phyloP scores from a whole-genome alignment of 2,329 filamentous ascomycete genomes.

The Colletotrichum scovillei region DNA sequence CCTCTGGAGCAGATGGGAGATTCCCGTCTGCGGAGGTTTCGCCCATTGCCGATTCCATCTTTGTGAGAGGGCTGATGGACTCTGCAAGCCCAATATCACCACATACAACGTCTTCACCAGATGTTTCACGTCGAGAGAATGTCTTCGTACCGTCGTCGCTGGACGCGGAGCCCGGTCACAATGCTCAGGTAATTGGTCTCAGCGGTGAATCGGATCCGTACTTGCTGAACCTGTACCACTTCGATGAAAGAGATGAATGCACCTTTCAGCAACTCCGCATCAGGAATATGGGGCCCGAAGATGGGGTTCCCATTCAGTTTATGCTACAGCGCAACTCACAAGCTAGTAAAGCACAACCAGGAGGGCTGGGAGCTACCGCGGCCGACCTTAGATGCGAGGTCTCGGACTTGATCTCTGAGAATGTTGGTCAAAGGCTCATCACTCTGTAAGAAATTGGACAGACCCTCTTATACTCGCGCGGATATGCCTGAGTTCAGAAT shows the following conservation, averaged over 20 bases:
- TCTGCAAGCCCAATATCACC: background rate
- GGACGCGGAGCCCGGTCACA: slow-evolving; percentile 11
- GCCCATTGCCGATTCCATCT: background rate
- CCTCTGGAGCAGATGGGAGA: background rate
- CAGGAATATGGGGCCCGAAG: slow-evolving; percentile 18
- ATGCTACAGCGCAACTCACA: slow-evolving; percentile 26
- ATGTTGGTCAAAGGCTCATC: slow-evolving; percentile 15
- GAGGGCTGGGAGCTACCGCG: background rate
- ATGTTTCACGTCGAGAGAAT: background rate
- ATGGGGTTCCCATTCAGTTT: slow-evolving; percentile 22
- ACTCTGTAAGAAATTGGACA: slow-evolving; percentile 1
- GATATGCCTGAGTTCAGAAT: background rate
- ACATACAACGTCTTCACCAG: background rate
- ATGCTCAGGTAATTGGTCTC: slow-evolving; percentile 25
- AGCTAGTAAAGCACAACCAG: slow-evolving; percentile 20
- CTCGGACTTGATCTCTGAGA: slow-evolving; percentile 8
- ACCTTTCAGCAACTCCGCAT: slow-evolving; percentile 22
- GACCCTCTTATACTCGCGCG: background rate
- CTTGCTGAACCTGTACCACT: slow-evolving; percentile 16
- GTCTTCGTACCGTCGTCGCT: background rate
- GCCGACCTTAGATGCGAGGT: slow-evolving; percentile 7
- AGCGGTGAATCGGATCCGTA: slow-evolving; percentile 29
- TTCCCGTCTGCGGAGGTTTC: background rate
- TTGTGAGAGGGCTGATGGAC: background rate
- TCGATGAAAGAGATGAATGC: slow-evolving; percentile 24